Evolutionary conservation across 306 rosid species (phyloP).

Genomic region (Glycine latifolia): DNA sequence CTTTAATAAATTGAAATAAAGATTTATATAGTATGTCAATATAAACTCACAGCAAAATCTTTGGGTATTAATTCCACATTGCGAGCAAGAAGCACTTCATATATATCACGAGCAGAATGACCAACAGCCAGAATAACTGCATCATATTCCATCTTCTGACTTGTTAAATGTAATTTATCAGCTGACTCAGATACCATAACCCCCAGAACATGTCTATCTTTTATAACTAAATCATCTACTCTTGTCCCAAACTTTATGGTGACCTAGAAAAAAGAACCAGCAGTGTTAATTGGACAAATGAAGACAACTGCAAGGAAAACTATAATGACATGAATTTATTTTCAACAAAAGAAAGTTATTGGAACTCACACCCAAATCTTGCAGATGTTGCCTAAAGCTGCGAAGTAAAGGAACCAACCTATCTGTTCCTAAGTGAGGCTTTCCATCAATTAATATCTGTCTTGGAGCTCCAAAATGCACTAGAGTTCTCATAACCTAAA

Average conservation of each 20-base stretch:
- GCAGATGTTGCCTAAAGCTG: constrained; percentile 84
- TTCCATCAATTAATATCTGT: constrained; percentile 82
- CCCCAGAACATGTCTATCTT: constrained; percentile 69
- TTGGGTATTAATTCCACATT: constrained; percentile 76
- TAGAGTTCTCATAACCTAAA: constrained; percentile 89
- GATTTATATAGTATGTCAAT: constrained; percentile 26
- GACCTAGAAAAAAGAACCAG: constrained; percentile 59
- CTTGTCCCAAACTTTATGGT: constrained; percentile 88
- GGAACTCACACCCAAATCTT: constrained; percentile 84
- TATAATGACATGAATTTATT: constrained; percentile 34
- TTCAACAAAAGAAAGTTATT: constrained; percentile 34
- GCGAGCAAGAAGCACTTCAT: constrained; percentile 86
- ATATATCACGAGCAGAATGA: constrained; percentile 95
- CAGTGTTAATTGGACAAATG: constrained; percentile 32
- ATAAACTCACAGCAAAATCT: constrained; percentile 88
- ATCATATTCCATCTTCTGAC: constrained; percentile 75
- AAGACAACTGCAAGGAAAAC: constrained; percentile 40
- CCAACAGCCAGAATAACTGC: constrained; percentile 95
- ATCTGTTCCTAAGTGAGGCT: constrained; percentile 98
- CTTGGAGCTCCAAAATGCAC: constrained; percentile 94
- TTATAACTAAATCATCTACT: constrained; percentile 82
- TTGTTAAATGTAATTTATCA: constrained; percentile 55
- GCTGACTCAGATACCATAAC: constrained; percentile 77
- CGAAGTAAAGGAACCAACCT: constrained; percentile 93
- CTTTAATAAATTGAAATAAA: constrained; percentile 34